These are phyloP conservation scores for Hypoxylon sp. DNA, from an alignment of 2,329 filamentous ascomycete species.

Conservation along the genomic window DNA sequence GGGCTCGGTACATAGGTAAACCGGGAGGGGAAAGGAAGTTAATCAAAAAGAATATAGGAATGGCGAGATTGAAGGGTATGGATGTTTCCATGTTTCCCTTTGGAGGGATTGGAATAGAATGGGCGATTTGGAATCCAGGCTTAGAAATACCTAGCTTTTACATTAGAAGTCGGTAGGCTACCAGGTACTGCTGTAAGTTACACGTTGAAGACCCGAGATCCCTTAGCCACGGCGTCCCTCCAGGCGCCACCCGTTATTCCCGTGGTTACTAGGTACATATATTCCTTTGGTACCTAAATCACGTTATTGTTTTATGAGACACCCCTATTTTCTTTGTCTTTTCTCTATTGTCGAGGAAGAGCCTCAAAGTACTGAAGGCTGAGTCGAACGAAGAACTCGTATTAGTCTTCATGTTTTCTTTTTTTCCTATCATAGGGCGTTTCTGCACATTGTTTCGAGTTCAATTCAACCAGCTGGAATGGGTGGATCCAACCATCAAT, in stretches of 20 bases:
- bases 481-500: constrained; percentile 31
- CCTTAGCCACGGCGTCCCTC: neutral
- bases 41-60: constrained; percentile 30
- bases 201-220: neutral
- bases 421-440: constrained; percentile 5
- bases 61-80: constrained; percentile 30
- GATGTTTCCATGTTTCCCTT: constrained; percentile 23
- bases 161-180: constrained; percentile 6
- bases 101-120: constrained; percentile 10
- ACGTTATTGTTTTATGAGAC: neutral
- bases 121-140: constrained; percentile 7
- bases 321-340: neutral
- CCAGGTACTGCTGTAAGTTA: constrained; percentile 13
- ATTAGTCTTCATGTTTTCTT: neutral
- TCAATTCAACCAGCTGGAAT: constrained; percentile 14
- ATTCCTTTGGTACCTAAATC: neutral
- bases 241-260: constrained; percentile 29
- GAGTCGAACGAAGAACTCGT: neutral
- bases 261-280: constrained; percentile 2
- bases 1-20: neutral
- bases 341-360: neutral
- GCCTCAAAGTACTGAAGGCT: neutral
- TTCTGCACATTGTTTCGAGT: constrained; percentile 6
- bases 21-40: constrained; percentile 5
- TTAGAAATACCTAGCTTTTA: constrained; percentile 18